phyloP scores from a whole-genome alignment of 805 yeast genomes.

The Candida sanyiensis region DNA sequence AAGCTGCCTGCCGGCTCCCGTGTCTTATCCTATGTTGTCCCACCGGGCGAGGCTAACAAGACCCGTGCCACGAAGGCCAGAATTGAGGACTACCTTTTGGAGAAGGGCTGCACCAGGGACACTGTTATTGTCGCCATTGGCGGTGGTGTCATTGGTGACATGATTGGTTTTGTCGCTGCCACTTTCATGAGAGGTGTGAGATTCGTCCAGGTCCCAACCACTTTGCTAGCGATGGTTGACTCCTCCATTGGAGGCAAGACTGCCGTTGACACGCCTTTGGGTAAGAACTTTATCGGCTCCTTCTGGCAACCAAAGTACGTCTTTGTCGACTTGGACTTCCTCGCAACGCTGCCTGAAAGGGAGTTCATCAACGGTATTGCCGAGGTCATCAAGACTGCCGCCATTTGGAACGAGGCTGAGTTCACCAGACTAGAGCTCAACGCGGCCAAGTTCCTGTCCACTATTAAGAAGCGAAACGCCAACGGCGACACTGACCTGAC shows the following conservation, averaged over 20 bases:
- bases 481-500: conserved; percentile 55
- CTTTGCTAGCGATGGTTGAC: conserved; percentile 93
- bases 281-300: conserved; percentile 94
- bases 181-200: conserved; percentile 98
- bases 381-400: conserved; percentile 96
- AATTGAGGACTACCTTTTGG: conserved; percentile 83
- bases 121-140: conserved; percentile 93
- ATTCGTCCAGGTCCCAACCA: conserved; percentile 90
- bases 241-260: conserved; percentile 98
- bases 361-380: conserved; percentile 98
- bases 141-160: conserved; percentile 98
- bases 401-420: conserved; percentile 91
- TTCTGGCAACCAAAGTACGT: conserved; percentile 94
- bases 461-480: conserved; percentile 48
- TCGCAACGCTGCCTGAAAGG: conserved; percentile 83
- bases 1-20: conserved; percentile 51
- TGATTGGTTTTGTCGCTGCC: conserved; percentile 99
- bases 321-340: conserved; percentile 80
- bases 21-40: conserved; percentile 63
- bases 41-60: conserved; percentile 93
- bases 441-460: conserved; percentile 60
- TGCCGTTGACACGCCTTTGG: conserved; percentile 93
- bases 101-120: conserved; percentile 89
- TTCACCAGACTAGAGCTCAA: conserved; percentile 78
- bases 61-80: conserved; percentile 83